phyloP scores from a whole-genome alignment of 148 eudicot species.

The Fagopyrum homotropicum region DNA sequence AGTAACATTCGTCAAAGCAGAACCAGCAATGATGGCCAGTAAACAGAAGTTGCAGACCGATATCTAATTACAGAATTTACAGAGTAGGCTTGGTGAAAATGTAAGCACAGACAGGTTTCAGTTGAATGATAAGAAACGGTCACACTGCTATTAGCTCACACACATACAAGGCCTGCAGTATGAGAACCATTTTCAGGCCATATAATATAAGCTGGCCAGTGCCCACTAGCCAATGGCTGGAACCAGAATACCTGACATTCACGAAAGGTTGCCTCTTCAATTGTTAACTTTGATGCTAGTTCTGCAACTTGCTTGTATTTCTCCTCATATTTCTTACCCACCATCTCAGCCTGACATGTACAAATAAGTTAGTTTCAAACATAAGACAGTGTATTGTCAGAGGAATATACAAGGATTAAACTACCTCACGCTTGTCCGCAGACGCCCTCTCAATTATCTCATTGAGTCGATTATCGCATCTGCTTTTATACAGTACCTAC shows the following conservation, averaged over 20 bases:
- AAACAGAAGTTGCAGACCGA: not conserved
- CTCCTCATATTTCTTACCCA: constrained; percentile 93
- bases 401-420: not conserved
- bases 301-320: constrained; percentile 94
- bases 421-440: constrained; percentile 95
- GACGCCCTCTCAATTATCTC: constrained; percentile 95
- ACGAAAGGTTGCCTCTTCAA: constrained; percentile 95
- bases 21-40: not conserved
- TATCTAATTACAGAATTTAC: not conserved
- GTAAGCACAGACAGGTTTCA: not conserved
- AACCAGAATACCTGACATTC: constrained; percentile 64
- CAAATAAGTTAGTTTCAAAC: not conserved
- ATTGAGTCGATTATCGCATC: constrained; percentile 95
- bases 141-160: not conserved
- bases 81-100: not conserved
- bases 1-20: not conserved
- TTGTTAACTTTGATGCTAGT: constrained; percentile 74
- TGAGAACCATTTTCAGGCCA: not conserved
- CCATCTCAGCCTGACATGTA: constrained; percentile 68
- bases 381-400: not conserved
- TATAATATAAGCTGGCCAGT: not conserved
- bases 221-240: not conserved
- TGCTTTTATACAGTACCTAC: constrained; percentile 90
- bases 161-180: not conserved
- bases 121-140: not conserved